These are phyloP conservation scores for Fusarium sacchari DNA, from an alignment of 2,329 filamentous ascomycete genomes.

Conservation along the genomic window DNA sequence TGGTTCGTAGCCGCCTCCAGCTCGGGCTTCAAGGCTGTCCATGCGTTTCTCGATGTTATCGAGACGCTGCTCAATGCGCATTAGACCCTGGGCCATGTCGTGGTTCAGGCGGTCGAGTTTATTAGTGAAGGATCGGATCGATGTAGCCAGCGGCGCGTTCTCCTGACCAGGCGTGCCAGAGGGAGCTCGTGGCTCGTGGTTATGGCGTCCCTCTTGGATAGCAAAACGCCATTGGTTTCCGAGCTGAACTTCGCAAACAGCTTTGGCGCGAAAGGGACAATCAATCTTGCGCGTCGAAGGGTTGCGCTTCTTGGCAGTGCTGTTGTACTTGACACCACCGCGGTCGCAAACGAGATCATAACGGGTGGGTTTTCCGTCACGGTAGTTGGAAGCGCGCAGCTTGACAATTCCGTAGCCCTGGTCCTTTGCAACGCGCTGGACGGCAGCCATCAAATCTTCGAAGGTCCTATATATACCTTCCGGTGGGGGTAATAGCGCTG, in stretches of 20 bases:
- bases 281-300: slow-evolving; percentile 72
- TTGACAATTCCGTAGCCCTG: slow-evolving; percentile 72
- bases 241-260: slow-evolving; percentile 70
- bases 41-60: slow-evolving; percentile 66
- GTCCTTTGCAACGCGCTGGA: slow-evolving; percentile 69
- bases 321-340: slow-evolving; percentile 72
- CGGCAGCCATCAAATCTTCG: slow-evolving; percentile 66
- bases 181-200: slow-evolving; percentile 68
- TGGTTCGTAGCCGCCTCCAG: slow-evolving; percentile 54
- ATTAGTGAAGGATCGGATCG: slow-evolving; percentile 66
- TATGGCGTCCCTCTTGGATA: slow-evolving; percentile 68
- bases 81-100: slow-evolving; percentile 64
- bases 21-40: slow-evolving; percentile 61
- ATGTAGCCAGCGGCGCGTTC: slow-evolving; percentile 67
- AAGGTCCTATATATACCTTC: slow-evolving; percentile 70
- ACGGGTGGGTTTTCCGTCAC: slow-evolving; percentile 69
- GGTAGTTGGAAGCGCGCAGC: slow-evolving; percentile 70
- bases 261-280: slow-evolving; percentile 71
- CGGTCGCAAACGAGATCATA: slow-evolving; percentile 72
- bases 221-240: slow-evolving; percentile 73
- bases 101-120: slow-evolving; percentile 69
- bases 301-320: slow-evolving; percentile 72
- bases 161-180: slow-evolving; percentile 65
- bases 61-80: slow-evolving; percentile 60
- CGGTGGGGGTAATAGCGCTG: slow-evolving; percentile 63